Evolutionary conservation across 805 yeast species (phyloP).

Genomic region (Candida bentonensis): DNA sequence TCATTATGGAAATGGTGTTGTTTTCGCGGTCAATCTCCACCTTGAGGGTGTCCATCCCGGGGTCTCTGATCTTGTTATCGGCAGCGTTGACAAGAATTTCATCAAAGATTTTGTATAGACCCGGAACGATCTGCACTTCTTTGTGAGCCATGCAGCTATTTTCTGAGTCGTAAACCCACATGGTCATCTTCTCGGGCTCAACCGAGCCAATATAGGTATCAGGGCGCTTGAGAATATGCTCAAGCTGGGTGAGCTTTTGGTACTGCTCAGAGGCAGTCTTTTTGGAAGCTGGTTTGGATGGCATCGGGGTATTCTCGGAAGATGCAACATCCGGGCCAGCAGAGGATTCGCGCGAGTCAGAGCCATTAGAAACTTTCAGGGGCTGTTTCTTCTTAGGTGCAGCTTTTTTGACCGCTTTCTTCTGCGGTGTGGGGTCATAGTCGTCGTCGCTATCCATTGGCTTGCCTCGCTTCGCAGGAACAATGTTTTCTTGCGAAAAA

Average conservation of each 20-base stretch:
- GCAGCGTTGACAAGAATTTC: constrained; percentile 97
- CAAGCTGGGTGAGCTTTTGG: constrained; percentile 87
- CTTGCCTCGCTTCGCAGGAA: neutral
- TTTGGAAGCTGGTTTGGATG: constrained; percentile 5
- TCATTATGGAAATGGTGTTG: constrained; percentile 64
- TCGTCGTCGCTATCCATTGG: neutral
- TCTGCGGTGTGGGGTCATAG: neutral
- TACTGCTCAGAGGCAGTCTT: constrained; percentile 56
- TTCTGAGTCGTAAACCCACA: constrained; percentile 76
- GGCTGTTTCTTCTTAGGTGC: neutral
- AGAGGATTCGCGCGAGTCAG: constrained; percentile 2
- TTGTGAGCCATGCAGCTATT: constrained; percentile 38
- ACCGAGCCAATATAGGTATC: constrained; percentile 96
- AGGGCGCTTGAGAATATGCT: constrained; percentile 92
- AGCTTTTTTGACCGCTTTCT: neutral
- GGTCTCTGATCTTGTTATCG: constrained; percentile 93
- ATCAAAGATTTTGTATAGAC: constrained; percentile 89
- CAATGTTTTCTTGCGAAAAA: neutral
- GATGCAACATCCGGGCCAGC: constrained; percentile 4
- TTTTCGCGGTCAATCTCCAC: constrained; percentile 69
- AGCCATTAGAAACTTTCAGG: neutral
- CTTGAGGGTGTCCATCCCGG: constrained; percentile 70
- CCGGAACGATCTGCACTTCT: constrained; percentile 78
- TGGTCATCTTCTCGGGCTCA: constrained; percentile 60
- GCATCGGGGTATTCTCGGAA: constrained; percentile 2